Base-by-base conservation (phyloP, 2,329 filamentous ascomycete genomes). In the Tolypocladium ophioglossoides region DNA sequence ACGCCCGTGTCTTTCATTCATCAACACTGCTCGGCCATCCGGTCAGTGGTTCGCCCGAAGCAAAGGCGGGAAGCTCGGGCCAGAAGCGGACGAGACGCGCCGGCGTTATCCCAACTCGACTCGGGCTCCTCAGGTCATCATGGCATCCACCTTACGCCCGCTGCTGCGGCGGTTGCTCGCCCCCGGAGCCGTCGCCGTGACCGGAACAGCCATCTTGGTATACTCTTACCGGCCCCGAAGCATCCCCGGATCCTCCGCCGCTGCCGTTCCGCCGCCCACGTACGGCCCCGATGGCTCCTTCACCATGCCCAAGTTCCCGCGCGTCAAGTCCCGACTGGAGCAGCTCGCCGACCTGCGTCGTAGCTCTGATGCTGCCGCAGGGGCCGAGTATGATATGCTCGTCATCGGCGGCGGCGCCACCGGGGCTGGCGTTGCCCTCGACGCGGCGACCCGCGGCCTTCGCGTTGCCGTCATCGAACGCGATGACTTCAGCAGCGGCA, bases 401-500 rank as follows among this genome's bases (percentile, higher is more conserved):
- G 73, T 89, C 57, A 85, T 89, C 66, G 86, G 86, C 40, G 85
- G 80, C 54, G 86, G 86, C 51, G 85, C 86, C 5, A 89, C 85
- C 1, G 86, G 86, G 24, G 76, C 83, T 37, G 86, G 86, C 54
- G 83, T 89, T 59, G 86, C 85, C 24, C 75, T 89, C 32, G 86
- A 89, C 73, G 86, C 86, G 50, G 84, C 79, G 11, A 87, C 85
- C 4, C 74, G 86, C 68, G 86, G 86, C 16, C 72, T 89, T 60
- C 86, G 83, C 67, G 86, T 89, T 52, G 86, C 85, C 44, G 68
- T 87, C 46, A 79, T 89, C 18, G 86, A 89, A 68, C 75, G 85
- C 52, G 86, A 89, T 64, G 86, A 89, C 67, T 89, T 89, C 67
- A 83, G 80, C 62, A 83, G 82, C 60, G 86, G 86, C 44, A 89